Evolutionary conservation across 352 stramenopile genomes (phyloP), one percentile per base, ranked within the genome.

Genomic region (Pythium grandisporangium): DNA sequence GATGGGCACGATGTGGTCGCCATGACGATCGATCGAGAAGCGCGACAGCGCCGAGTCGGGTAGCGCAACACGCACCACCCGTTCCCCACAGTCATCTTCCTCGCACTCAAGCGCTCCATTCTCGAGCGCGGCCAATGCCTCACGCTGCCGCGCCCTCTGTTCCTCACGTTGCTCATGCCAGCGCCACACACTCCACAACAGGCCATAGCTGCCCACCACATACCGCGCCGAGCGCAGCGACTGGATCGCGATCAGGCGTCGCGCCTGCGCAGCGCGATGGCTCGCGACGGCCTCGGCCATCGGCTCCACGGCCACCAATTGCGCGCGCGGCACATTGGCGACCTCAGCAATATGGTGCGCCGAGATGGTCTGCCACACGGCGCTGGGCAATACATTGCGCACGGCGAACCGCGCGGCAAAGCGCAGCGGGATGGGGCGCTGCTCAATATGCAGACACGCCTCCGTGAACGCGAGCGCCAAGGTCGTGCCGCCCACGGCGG

Each of bases 391-490:
- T 0, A 83, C 34, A 40, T 88, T 91, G 19, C 45, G 54, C n/a
- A 62, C 34, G 14, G 78, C 78, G 30, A 74, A 88, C 23, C 36
- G 42, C 5, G 75, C 36, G 11, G 78, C 78, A 32, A 88, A 85
- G 2, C 63, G 70, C 43, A 91, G 47, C 11, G 78, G 78, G 30
- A 91, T 75, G 5, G 78, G 78, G 1, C 66, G 63, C 2, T 60
- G 66, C 34, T 73, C 58, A 14, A 87, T 39, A 40, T 65, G 57
- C 14, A 83, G 24, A 39, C 72, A 91, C 16, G 53, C 74, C 51
- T 91, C 78, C 2, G 62, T 51, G 40, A 91, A 91, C 23, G 71
- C 72, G 13, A 81, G 36, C 3, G 62, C 42, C 8, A 79, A 56
- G 6, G 70, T 82, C 21, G 56, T 30, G 13, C 42, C 29, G 13